phyloP scores from a whole-genome alignment of 352 stramenopile genomes.

The Blastocystis sp. region DNA sequence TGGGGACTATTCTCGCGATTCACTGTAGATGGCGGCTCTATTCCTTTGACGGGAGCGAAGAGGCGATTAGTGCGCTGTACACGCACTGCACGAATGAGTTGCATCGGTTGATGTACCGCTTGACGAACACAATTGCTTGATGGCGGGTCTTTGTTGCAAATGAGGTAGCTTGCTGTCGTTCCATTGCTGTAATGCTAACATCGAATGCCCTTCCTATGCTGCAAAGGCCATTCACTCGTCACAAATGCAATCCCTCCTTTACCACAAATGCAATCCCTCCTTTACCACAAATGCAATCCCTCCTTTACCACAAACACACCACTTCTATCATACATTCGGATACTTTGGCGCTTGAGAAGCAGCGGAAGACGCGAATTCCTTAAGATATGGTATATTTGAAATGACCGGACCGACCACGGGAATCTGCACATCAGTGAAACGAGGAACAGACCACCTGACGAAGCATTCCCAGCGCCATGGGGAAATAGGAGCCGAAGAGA shows the following conservation, averaged over 20 bases:
- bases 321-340: conserved; percentile 51
- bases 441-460: conserved; percentile 7
- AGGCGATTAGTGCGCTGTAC: conserved; percentile 2
- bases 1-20: conserved; percentile 10
- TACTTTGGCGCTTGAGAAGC: conserved; percentile 59
- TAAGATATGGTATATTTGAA: conserved; percentile 38
- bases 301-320: conserved; percentile 12
- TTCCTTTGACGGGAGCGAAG: background rate
- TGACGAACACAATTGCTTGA: background rate
- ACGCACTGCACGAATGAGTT: conserved; percentile 59
- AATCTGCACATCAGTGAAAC: background rate
- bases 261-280: too few species aligned
- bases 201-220: too few species aligned
- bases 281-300: too few species aligned
- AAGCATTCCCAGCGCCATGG: conserved; percentile 47
- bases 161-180: too few species aligned
- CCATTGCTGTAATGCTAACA: too few species aligned
- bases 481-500: conserved; percentile 70
- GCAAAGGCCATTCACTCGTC: background rate
- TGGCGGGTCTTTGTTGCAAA: background rate
- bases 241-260: too few species aligned
- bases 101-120: conserved; percentile 20
- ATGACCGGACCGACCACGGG: conserved; percentile 13
- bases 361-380: conserved; percentile 39
- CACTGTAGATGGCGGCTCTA: conserved; percentile 46